Conservation (phyloP, 345 rosid genomes). For the Physaria fendleri region DNA sequence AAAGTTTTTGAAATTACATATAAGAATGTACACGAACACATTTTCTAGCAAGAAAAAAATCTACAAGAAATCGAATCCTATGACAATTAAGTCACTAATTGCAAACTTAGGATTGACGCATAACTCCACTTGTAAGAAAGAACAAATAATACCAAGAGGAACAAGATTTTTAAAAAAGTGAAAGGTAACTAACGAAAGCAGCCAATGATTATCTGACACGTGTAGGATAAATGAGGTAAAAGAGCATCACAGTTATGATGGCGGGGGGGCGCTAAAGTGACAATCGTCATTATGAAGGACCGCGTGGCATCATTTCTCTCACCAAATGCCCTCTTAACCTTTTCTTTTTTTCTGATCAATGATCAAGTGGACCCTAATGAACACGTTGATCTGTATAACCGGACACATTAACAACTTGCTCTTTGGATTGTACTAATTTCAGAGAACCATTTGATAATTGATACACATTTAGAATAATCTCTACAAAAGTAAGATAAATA, state of each 20-base stretch:
- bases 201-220: constrained; percentile 1
- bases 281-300: constrained; percentile 26
- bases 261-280: constrained; percentile 23
- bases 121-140: not conserved
- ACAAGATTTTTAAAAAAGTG: constrained; percentile 3
- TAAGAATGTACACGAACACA: no score
- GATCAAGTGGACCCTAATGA: constrained; percentile 12
- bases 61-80: constrained; percentile 12
- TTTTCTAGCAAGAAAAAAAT: no score
- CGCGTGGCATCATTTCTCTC: constrained; percentile 21
- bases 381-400: constrained; percentile 6
- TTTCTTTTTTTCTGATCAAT: not conserved
- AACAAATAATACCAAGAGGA: constrained; percentile 7
- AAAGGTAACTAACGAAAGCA: not conserved
- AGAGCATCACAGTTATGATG: constrained; percentile 21
- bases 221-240: not conserved
- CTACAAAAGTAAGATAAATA: not conserved
- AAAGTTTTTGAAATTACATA: no score
- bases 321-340: constrained; percentile 12
- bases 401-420: constrained; percentile 6
- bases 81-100: constrained; percentile 9
- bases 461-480: not conserved
- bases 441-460: not conserved
- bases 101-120: constrained; percentile 12
- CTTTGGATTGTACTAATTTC: not conserved